Conservation (phyloP, 139 green algal species). For the Coelastrella sp. region DNA sequence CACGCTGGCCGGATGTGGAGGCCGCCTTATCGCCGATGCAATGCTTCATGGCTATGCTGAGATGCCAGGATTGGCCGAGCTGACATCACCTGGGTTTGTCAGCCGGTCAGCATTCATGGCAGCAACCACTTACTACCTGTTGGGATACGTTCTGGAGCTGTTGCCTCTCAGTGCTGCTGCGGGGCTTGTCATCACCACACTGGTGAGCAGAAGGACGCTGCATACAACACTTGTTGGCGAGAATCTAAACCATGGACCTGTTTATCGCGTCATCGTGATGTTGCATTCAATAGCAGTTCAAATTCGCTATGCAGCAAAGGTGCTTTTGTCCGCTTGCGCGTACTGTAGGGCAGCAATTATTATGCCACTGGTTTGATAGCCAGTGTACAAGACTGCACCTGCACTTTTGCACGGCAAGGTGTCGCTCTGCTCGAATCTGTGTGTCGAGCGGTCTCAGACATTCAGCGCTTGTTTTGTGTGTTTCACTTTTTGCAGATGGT, state of each 20-base stretch:
- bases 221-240: no score
- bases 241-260: no score
- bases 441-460: not conserved
- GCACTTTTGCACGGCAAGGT: no score
- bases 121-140: conserved; percentile 50
- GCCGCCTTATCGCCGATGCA: conserved; percentile 56
- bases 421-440: not conserved
- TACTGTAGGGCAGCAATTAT: no score
- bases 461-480: not conserved
- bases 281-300: no score
- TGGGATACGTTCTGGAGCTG: conserved; percentile 51
- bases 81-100: conserved; percentile 53
- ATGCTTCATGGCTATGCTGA: conserved; percentile 35
- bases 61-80: conserved; percentile 53
- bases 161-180: conserved; percentile 50
- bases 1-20: conserved; percentile 60
- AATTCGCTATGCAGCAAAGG: no score
- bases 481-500: conserved; percentile 32
- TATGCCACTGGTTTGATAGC: no score
- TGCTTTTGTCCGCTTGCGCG: no score
- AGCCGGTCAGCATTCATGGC: conserved; percentile 50
- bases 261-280: no score
- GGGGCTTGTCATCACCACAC: conserved; percentile 50
- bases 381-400: no score
- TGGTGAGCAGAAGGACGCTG: conserved; percentile 7